phyloP scores from a whole-genome alignment of 352 stramenopile species.

The Hyphochytrium catenoides region DNA sequence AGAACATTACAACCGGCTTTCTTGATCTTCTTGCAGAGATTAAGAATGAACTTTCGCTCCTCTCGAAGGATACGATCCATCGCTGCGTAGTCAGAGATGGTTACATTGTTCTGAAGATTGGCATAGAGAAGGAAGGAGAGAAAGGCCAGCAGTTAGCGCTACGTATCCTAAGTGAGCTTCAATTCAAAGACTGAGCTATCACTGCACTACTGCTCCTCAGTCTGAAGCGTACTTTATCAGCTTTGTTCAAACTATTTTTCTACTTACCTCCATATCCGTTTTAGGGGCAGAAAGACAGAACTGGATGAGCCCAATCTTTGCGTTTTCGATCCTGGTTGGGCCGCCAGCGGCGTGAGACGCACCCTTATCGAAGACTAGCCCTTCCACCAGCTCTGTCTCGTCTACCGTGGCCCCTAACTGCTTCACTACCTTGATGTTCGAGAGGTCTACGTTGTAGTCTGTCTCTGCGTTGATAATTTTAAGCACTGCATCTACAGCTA shows the following conservation, averaged over 20 bases:
- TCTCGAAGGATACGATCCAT: conserved; percentile 98
- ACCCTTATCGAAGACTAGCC: conserved; percentile 94
- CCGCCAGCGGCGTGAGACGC: conserved; percentile 12
- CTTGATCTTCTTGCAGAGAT: conserved; percentile 93
- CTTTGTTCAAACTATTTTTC: too few relatives aligned
- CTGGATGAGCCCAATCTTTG: conserved; percentile 98
- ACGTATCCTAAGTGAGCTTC: too few relatives aligned
- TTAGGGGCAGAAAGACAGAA: conserved; percentile 97
- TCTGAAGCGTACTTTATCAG: too few relatives aligned
- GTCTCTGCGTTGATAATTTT: conserved; percentile 77
- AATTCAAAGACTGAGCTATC: too few relatives aligned
- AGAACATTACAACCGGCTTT: conserved; percentile 95
- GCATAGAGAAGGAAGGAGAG: too few relatives aligned
- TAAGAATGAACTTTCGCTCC: conserved; percentile 95
- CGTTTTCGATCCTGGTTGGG: conserved; percentile 75
- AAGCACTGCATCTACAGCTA: conserved; percentile 96
- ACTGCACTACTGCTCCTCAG: too few relatives aligned
- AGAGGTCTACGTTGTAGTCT: conserved; percentile 89
- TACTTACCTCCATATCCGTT: conserved; percentile 99
- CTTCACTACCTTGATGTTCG: conserved; percentile 92
- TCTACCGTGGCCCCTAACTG: conserved; percentile 96
- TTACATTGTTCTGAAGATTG: conserved; percentile 99
- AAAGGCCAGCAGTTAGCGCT: too few relatives aligned
- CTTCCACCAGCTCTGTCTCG: conserved; percentile 92
- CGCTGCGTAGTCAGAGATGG: conserved; percentile 96